Conservation (phyloP, 352 stramenopile genomes). For the Lagenidium sp. region DNA sequence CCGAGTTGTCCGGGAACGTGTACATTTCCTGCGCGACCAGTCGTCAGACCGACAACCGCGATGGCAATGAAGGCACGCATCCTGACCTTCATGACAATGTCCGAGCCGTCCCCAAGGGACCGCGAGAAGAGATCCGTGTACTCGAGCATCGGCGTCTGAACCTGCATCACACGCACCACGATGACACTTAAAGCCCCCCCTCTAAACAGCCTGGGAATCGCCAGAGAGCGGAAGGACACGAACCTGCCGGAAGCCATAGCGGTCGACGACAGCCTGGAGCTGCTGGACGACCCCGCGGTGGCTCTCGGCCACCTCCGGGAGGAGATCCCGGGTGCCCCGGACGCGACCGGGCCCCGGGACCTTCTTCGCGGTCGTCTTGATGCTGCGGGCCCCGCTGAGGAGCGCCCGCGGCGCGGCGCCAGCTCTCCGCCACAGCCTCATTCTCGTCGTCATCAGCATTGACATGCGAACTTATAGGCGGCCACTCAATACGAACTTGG, state of each 20-base stretch:
- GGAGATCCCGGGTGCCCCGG: slow-evolving; percentile 65
- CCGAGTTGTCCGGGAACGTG: slow-evolving; percentile 83
- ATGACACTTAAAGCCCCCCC: not conserved
- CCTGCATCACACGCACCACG: slow-evolving; percentile 17
- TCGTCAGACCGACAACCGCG: not conserved
- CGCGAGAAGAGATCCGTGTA: slow-evolving; percentile 80
- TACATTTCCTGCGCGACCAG: slow-evolving; percentile 73
- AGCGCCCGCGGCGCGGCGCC: no score
- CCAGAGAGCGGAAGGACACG: not conserved
- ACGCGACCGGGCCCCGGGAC: slow-evolving; percentile 37
- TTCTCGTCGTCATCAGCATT: no score
- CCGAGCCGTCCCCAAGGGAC: slow-evolving; percentile 73
- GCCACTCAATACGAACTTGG: no score
- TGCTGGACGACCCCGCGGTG: slow-evolving; percentile 48
- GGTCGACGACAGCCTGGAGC: slow-evolving; percentile 43
- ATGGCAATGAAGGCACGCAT: not conserved
- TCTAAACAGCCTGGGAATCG: not conserved
- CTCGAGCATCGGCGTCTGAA: slow-evolving; percentile 81
- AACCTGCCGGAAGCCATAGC: slow-evolving; percentile 76
- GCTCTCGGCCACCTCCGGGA: slow-evolving; percentile 48
- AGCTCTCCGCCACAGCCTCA: no score
- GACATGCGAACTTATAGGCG: no score
- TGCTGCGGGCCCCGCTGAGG: no score
- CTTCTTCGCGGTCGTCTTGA: slow-evolving; percentile 20
- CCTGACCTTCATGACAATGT: slow-evolving; percentile 83